Evolutionary conservation across 2,329 filamentous ascomycete species (phyloP).

Genomic region (Pseudocercospora cruenta): DNA sequence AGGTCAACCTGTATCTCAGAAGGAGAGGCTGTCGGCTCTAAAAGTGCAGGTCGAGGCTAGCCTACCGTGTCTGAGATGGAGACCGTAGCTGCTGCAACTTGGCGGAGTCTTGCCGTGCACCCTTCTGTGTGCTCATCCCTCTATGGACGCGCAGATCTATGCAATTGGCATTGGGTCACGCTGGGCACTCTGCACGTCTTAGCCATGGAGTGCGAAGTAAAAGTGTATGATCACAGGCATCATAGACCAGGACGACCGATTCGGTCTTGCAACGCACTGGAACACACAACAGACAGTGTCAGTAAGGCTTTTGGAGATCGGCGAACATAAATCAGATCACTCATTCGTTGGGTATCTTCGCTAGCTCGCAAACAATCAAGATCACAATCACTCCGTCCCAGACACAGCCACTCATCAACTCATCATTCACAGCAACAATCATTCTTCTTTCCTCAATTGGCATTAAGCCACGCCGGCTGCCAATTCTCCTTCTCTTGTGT

Average conservation of each 20-base stretch:
- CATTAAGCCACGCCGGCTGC: slow-evolving; percentile 35
- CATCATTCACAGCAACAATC: neutral
- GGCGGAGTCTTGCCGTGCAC: too few relatives aligned
- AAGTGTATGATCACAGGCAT: neutral
- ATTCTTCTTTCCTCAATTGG: neutral
- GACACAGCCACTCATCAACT: slow-evolving; percentile 6
- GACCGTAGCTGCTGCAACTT: too few relatives aligned
- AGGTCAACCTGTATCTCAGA: too few relatives aligned
- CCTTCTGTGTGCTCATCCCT: too few relatives aligned
- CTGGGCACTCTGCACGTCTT: too few relatives aligned
- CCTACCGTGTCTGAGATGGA: too few relatives aligned
- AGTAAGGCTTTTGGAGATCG: neutral
- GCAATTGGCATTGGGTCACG: too few relatives aligned
- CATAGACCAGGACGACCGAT: neutral
- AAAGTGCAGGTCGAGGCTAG: too few relatives aligned
- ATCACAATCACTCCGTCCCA: neutral
- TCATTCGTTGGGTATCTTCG: slow-evolving; percentile 3
- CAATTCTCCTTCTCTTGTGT: slow-evolving; percentile 28
- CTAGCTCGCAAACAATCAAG: slow-evolving; percentile 1
- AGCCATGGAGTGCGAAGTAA: too few relatives aligned
- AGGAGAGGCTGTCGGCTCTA: too few relatives aligned
- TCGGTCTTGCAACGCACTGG: neutral
- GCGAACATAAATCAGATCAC: neutral
- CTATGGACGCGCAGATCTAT: too few relatives aligned
- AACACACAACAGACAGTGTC: neutral